These are phyloP conservation scores for Dendrothele bispora DNA, from an alignment of 768 basidiomycete genomes.

Conservation along the genomic window DNA sequence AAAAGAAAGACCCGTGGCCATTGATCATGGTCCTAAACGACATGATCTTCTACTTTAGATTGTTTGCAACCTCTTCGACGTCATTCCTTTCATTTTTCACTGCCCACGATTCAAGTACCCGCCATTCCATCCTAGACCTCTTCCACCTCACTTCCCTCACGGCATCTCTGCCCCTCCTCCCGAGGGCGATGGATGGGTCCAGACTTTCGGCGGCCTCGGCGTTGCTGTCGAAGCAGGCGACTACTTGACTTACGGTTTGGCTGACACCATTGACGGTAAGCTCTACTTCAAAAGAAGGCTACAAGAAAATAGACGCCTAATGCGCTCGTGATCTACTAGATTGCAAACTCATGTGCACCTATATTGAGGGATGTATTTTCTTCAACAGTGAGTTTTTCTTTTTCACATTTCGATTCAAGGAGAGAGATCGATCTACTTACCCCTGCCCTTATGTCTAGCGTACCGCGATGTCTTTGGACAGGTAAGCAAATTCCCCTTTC, in stretches of 20 bases:
- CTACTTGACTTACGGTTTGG: slow-evolving; percentile 35
- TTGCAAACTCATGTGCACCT: slow-evolving; percentile 31
- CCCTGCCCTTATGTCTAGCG: slow-evolving; percentile 16
- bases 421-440: no score
- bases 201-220: slow-evolving; percentile 26
- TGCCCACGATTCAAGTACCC: slow-evolving; percentile 22
- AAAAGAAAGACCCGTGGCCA: no score
- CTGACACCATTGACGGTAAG: slow-evolving; percentile 30
- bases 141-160: slow-evolving; percentile 15
- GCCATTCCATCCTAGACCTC: not conserved
- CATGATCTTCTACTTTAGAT: slow-evolving; percentile 23
- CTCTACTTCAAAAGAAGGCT: not conserved
- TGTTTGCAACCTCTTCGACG: no score
- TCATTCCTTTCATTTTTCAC: slow-evolving; percentile 23
- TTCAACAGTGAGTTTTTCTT: slow-evolving; percentile 31
- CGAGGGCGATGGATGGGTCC: slow-evolving; percentile 24
- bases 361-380: slow-evolving; percentile 28
- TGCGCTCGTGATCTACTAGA: slow-evolving; percentile 16
- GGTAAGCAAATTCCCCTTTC: no score
- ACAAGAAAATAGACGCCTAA: not conserved
- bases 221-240: slow-evolving; percentile 29
- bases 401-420: no score
- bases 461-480: slow-evolving; percentile 37
- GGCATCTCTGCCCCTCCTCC: no score
- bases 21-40: no score